Evolutionary conservation across 768 basidiomycete species (phyloP).

Genomic region (Aureoboletus auriporus): DNA sequence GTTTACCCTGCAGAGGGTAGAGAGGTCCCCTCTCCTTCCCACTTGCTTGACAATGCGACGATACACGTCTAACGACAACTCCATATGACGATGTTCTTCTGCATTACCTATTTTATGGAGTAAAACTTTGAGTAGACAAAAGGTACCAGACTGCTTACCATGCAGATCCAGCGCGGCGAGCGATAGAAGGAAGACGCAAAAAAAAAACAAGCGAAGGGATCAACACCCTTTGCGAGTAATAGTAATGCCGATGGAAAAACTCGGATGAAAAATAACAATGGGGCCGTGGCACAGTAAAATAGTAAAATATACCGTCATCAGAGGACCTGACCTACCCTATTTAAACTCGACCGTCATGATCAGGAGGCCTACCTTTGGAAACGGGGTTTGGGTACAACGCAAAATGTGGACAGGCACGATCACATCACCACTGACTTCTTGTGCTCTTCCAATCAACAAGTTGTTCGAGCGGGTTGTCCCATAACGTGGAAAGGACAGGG

Average conservation of each 20-base stretch:
- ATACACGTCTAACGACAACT: constrained; percentile 56
- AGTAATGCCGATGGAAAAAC: background rate
- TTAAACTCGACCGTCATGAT: constrained; percentile 7
- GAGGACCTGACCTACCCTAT: constrained; percentile 4
- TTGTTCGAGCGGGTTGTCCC: background rate
- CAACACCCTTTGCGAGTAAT: background rate
- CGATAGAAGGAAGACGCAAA: background rate
- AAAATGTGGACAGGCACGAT: constrained; percentile 16
- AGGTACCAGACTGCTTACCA: constrained; percentile 6
- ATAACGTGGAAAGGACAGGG: constrained; percentile 9
- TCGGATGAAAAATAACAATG: background rate
- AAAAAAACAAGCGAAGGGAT: background rate
- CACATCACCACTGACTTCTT: constrained; percentile 2
- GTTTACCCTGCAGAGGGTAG: constrained; percentile 54
- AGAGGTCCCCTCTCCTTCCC: constrained; percentile 50
- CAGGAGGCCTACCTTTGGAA: constrained; percentile 9
- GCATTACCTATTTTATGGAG: constrained; percentile 32
- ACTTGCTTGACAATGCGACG: constrained; percentile 53
- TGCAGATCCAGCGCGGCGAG: background rate
- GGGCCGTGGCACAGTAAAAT: constrained; percentile 1
- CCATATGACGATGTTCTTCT: constrained; percentile 41
- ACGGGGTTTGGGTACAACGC: constrained; percentile 3
- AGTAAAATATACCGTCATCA: constrained; percentile 1
- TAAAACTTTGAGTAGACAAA: background rate
- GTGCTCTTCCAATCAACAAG: no score